These are phyloP conservation scores for Gentiana dahurica DNA, from an alignment of 257 asterid species.

Conservation along the genomic window DNA sequence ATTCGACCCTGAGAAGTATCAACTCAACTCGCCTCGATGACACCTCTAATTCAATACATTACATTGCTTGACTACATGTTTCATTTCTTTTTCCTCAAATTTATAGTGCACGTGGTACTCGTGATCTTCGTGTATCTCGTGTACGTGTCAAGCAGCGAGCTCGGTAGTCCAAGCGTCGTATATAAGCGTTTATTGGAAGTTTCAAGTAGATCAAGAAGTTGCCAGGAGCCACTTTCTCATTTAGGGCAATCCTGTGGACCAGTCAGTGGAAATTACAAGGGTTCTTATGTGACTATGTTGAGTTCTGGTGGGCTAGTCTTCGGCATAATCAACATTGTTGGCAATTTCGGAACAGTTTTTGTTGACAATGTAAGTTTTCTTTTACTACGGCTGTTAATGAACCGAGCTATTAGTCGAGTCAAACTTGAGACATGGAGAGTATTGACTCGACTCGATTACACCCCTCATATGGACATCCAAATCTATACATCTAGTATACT, in stretches of 20 bases:
- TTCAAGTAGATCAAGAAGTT: conserved; percentile 57
- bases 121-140: conserved; percentile 83
- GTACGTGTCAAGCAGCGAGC: conserved; percentile 59
- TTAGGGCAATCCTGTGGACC: conserved; percentile 79
- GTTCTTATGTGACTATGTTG: conserved; percentile 79
- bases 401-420: no score
- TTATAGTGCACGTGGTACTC: conserved; percentile 72
- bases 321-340: conserved; percentile 87
- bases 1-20: no score
- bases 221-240: conserved; percentile 53
- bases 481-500: no score
- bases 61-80: no score
- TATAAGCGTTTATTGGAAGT: conserved; percentile 62
- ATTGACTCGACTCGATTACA: no score
- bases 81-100: background rate
- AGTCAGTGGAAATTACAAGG: conserved; percentile 61
- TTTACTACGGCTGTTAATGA: background rate
- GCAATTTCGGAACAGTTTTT: conserved; percentile 87
- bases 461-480: no score
- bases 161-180: conserved; percentile 72
- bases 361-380: conserved; percentile 68
- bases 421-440: no score
- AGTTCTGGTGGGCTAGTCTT: conserved; percentile 87
- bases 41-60: no score
- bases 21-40: conserved; percentile 1